Percentiles rank a stretch among this genome's conserved stretches.
These are phyloP conservation scores for Lycium ferocissimum DNA, from an alignment of 257 asterid species.

Conservation along the genomic window DNA sequence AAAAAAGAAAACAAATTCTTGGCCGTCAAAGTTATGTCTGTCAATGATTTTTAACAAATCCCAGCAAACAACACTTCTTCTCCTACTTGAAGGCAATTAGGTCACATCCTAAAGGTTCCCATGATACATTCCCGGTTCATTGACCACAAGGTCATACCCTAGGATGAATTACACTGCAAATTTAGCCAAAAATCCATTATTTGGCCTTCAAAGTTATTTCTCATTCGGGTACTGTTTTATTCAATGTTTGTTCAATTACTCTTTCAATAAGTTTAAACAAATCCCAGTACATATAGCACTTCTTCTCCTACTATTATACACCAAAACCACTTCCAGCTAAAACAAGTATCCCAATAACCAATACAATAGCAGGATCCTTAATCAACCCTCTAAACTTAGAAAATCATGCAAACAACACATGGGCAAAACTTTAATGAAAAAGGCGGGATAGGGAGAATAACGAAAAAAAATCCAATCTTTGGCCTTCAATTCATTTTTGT, in stretches of 20 bases:
- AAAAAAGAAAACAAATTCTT: too few relatives aligned
- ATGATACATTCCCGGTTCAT: too few relatives aligned
- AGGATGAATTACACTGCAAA: background rate
- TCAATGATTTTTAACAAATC: too few relatives aligned
- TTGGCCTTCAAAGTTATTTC: background rate
- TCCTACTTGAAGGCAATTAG: too few relatives aligned
- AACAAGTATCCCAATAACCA: background rate
- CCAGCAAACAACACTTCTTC: too few relatives aligned
- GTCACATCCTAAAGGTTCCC: too few relatives aligned
- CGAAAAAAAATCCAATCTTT: too few relatives aligned
- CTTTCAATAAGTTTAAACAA: background rate
- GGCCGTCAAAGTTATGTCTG: too few relatives aligned
- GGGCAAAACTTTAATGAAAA: background rate
- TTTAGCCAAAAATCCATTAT: background rate
- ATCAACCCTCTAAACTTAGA: background rate
- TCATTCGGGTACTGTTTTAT: too few relatives aligned
- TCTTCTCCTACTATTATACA: background rate
- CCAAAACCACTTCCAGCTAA: background rate
- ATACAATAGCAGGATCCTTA: background rate
- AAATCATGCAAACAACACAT: background rate
- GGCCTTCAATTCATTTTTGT: background rate
- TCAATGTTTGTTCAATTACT: too few relatives aligned
- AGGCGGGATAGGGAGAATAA: too few relatives aligned
- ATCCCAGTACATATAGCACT: background rate
- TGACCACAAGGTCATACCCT: background rate